Evolutionary conservation across 768 basidiomycete species (phyloP), one percentile per base, ranked within the genome.

Genomic region (Leccinum incarnatum): DNA sequence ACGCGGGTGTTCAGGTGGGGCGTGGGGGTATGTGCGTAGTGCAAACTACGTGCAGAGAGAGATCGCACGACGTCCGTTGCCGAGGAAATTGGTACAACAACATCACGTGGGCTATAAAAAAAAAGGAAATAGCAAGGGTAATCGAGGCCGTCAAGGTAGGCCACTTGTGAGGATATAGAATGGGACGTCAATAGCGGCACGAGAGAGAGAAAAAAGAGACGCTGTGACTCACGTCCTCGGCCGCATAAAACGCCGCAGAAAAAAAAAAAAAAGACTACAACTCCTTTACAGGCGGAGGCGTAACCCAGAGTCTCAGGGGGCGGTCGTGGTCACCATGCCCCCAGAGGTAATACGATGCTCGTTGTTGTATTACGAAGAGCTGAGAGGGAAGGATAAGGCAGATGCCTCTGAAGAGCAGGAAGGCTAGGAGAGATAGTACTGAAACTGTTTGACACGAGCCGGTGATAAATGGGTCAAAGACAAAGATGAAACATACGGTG

Each of bases 271-370:
- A 30, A 51, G 34, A 21, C 54, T 71, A 67, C 47, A 69, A 4
- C 2, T 73, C 69, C 52, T 71, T 73, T 12, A 69, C 66, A 9
- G 67, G 61, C 3, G 69, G 62, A 10, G 62, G 54, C 27, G 64
- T 55, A 7, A 72, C 63, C 65, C 65, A 69, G 9, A 63, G 58
- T 61, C 64, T 64, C 7, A 72, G 29, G 23, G 57, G 50, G 23
- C 54, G 49, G 67, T 75, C 64, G 62, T 75, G 58, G 36, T 58
- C 66, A 58, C 81, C 81, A 52, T 79, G 73, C 3, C 86, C 88
- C 69, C 80, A 80, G 11, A 88, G 70, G 71, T 89, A 89, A 75
- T 87, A 89, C 53, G 79, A 73, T 45, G 81, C 77, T 21, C 87
- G 79, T 15, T 74, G 73, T 58, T 76, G 75, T 65, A 89, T 75